A percentile compares a stretch with the other conserved stretches of the same genome.
Conservation (phyloP, 164 flowering plant species). For the Piper longum region DNA sequence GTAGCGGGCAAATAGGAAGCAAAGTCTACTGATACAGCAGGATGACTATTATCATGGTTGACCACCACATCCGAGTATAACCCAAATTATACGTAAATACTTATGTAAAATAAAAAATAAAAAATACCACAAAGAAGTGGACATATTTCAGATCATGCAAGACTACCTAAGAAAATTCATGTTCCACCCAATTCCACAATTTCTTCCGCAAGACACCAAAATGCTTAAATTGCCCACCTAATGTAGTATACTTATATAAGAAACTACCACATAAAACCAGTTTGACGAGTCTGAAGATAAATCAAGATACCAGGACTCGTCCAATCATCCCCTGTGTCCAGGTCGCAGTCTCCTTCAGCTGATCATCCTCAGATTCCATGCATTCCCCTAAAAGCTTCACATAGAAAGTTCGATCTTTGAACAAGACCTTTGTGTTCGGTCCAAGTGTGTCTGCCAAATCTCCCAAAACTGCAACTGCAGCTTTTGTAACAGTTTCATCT, state of each 20-base stretch:
- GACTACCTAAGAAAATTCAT: not conserved
- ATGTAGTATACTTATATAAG: not conserved
- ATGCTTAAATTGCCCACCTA: not conserved
- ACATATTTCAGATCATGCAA: not conserved
- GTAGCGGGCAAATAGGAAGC: too few species aligned
- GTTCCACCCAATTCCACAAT: not conserved
- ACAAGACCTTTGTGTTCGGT: conserved; percentile 30
- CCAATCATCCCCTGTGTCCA: conserved; percentile 79
- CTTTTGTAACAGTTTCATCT: conserved; percentile 68
- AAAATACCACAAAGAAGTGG: not conserved
- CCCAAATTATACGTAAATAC: too few species aligned
- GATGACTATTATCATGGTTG: too few species aligned
- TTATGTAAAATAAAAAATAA: too few species aligned
- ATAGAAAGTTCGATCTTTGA: conserved; percentile 29
- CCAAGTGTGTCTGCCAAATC: conserved; percentile 82
- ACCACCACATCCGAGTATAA: too few species aligned
- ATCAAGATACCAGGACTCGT: conserved; percentile 45
- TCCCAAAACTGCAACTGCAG: conserved; percentile 74
- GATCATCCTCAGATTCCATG: conserved; percentile 56
- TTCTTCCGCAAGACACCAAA: not conserved
- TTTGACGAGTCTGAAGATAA: not conserved
- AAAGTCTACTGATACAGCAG: too few species aligned
- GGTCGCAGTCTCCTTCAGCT: conserved; percentile 61
- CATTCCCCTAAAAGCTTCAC: conserved; percentile 50
- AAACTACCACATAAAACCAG: not conserved